phyloP scores from a whole-genome alignment of 495 filamentous ascomycete species.

The Penicillium longicatenatum region DNA sequence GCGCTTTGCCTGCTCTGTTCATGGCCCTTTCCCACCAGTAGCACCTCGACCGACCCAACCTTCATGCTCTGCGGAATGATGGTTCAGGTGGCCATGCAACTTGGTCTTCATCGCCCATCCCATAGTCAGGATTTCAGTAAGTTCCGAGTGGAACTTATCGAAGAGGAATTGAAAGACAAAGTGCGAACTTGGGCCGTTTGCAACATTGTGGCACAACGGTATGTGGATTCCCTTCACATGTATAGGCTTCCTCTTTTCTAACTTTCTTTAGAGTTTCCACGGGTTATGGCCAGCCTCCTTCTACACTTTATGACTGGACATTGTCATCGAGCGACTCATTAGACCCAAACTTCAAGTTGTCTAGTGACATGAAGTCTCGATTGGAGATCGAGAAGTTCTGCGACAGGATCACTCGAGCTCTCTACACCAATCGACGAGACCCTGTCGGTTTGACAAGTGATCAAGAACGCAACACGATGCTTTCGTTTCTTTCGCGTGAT shows the following conservation, averaged over 20 bases:
- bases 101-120: conserved; percentile 85
- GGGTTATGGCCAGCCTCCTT: conserved; percentile 86
- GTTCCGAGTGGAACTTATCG: conserved; percentile 77
- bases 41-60: conserved; percentile 82
- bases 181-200: conserved; percentile 89
- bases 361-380: conserved; percentile 64
- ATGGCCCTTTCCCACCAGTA: conserved; percentile 88
- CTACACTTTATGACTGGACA: conserved; percentile 88
- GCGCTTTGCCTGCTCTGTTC: conserved; percentile 86
- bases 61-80: conserved; percentile 89
- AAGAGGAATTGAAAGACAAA: conserved; percentile 82
- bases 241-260: background rate
- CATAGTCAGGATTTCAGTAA: conserved; percentile 90
- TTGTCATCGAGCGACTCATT: conserved; percentile 63
- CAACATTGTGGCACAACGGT: conserved; percentile 88
- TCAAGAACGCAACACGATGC: conserved; percentile 66
- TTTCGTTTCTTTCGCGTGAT: conserved; percentile 55
- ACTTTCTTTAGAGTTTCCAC: conserved; percentile 66
- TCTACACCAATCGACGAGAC: conserved; percentile 80
- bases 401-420: conserved; percentile 80
- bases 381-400: conserved; percentile 81
- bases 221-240: conserved; percentile 17
- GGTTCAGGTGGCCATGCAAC: conserved; percentile 91
- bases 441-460: conserved; percentile 72
- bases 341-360: conserved; percentile 66